Percentiles rank a stretch among this genome's conserved stretches.
These are phyloP conservation scores for Colletotrichum filicis DNA, from an alignment of 2,329 filamentous ascomycete species.

Conservation along the genomic window DNA sequence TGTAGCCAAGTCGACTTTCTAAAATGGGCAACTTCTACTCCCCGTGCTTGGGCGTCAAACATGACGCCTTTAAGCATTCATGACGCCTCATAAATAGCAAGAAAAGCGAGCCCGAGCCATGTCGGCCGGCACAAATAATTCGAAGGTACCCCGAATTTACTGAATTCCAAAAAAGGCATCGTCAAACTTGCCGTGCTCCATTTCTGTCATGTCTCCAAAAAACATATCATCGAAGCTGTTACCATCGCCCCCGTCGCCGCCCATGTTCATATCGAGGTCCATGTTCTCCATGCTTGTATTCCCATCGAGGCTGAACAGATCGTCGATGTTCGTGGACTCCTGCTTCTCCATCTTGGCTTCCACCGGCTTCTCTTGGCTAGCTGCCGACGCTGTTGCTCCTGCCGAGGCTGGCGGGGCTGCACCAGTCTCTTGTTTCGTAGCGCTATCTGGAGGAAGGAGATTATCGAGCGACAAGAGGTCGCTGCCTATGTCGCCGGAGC, in stretches of 20 bases:
- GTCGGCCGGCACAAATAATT: not conserved
- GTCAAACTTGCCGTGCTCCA: conserved; percentile 60
- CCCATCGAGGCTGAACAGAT: conserved; percentile 58
- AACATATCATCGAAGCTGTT: conserved; percentile 64
- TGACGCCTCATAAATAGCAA: not conserved
- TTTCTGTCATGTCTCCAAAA: conserved; percentile 54
- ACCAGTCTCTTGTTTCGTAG: not conserved
- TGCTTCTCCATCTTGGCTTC: conserved; percentile 38
- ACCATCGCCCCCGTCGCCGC: conserved; percentile 47
- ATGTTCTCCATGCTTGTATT: conserved; percentile 49
- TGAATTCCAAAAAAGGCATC: conserved; percentile 56
- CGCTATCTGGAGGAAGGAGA: conserved; percentile 41
- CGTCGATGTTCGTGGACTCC: conserved; percentile 52
- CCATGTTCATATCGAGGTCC: conserved; percentile 51
- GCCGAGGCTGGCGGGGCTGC: conserved; percentile 25
- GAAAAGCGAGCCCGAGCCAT: not conserved
- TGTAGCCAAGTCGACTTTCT: not conserved
- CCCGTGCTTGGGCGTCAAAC: not conserved
- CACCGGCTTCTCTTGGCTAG: conserved; percentile 34
- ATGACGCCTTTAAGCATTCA: not conserved
- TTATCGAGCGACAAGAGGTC: conserved; percentile 45
- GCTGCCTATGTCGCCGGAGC: conserved; percentile 45
- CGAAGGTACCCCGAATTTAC: not conserved
- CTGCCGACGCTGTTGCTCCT: conserved; percentile 21
- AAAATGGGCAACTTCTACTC: not conserved